Evolutionary conservation across 768 basidiomycete species (phyloP).

Genomic region (Xanthoconium stramineum): DNA sequence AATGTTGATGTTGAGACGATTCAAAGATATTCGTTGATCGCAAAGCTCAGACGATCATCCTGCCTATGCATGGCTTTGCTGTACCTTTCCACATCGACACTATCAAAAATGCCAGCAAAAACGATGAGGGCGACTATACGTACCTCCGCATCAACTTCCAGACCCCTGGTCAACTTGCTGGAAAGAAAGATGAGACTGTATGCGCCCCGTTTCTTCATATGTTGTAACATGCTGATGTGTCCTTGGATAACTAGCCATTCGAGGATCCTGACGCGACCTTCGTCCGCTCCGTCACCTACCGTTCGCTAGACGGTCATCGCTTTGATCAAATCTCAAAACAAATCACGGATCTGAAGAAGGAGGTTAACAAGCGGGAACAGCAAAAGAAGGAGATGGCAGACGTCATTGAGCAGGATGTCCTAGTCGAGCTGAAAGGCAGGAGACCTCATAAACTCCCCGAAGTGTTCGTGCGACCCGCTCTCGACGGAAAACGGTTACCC

Average conservation of each 20-base stretch:
- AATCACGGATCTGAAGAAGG: slow-evolving; percentile 94
- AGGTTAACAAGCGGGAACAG: slow-evolving; percentile 94
- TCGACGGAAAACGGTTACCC: slow-evolving; percentile 91
- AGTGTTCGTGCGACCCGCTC: slow-evolving; percentile 88
- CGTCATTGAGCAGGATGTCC: slow-evolving; percentile 90
- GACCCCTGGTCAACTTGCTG: slow-evolving; percentile 94
- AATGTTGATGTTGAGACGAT: slow-evolving; percentile 6
- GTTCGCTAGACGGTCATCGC: slow-evolving; percentile 84
- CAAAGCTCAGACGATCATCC: slow-evolving; percentile 82
- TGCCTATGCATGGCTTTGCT: slow-evolving; percentile 93
- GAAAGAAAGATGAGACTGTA: slow-evolving; percentile 98
- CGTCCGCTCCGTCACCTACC: slow-evolving; percentile 91
- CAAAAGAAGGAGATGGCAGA: slow-evolving; percentile 99
- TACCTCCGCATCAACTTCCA: slow-evolving; percentile 97
- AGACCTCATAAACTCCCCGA: slow-evolving; percentile 85
- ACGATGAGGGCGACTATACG: slow-evolving; percentile 92
- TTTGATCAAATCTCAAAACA: slow-evolving; percentile 87
- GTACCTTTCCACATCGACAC: slow-evolving; percentile 98
- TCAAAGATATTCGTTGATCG: slow-evolving; percentile 86
- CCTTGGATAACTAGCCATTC: slow-evolving; percentile 59
- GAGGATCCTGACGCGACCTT: slow-evolving; percentile 97
- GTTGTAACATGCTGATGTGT: slow-evolving; percentile 4
- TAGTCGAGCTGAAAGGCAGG: slow-evolving; percentile 86
- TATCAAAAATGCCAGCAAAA: slow-evolving; percentile 97
- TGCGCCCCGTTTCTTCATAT: slow-evolving; percentile 11